Percentiles rank a stretch among this genome's conserved stretches.
These are phyloP conservation scores for Aspergillus sp. DNA, from an alignment of 2,329 filamentous ascomycete genomes.

Conservation along the genomic window DNA sequence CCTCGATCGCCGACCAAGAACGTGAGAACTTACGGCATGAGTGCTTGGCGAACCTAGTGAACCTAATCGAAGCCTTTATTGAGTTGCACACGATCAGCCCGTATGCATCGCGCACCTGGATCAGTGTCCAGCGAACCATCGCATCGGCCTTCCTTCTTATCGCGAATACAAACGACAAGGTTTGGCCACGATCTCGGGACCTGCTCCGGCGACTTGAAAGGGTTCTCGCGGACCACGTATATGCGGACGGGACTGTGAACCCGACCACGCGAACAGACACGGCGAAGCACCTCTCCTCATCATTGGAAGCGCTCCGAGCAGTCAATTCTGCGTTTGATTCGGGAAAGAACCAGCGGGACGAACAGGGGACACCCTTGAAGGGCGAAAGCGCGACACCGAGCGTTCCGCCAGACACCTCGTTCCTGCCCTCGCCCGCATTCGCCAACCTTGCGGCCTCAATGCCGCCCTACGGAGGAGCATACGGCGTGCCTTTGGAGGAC, in stretches of 20 bases:
- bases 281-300: conserved; percentile 34
- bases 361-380: conserved; percentile 2
- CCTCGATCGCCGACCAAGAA: conserved; percentile 40
- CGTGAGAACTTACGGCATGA: conserved; percentile 46
- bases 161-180: conserved; percentile 28
- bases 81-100: conserved; percentile 46
- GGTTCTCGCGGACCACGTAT: conserved; percentile 33
- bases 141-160: conserved; percentile 43
- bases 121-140: conserved; percentile 42
- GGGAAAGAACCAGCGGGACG: conserved; percentile 13
- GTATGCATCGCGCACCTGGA: conserved; percentile 43
- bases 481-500: conserved; percentile 20
- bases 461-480: conserved; percentile 8
- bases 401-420: conserved; percentile 11
- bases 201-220: conserved; percentile 31
- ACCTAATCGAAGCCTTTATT: conserved; percentile 57
- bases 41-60: conserved; percentile 54
- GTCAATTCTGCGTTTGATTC: conserved; percentile 30
- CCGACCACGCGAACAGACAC: conserved; percentile 33
- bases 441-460: conserved; percentile 1
- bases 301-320: conserved; percentile 32
- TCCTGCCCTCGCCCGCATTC: conserved; percentile 12
- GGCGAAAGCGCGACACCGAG: neutral
- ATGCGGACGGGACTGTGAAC: conserved; percentile 23
- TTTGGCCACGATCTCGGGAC: conserved; percentile 25